Evolutionary conservation across 2,329 filamentous ascomycete genomes (phyloP).

Genomic region (Lasiodiplodia citricola): DNA sequence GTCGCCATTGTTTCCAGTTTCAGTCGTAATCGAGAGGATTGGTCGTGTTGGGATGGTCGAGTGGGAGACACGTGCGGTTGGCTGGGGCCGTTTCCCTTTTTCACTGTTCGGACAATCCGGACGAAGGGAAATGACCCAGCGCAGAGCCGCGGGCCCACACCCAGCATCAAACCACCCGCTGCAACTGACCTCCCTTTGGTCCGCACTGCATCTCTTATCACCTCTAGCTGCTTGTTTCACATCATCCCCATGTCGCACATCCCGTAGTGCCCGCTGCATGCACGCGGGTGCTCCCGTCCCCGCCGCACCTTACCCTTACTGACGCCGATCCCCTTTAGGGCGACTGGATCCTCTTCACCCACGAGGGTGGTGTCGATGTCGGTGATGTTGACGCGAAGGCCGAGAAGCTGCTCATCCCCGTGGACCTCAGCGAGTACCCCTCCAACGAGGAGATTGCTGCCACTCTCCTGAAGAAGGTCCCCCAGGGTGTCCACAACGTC

Average conservation of each 20-base stretch:
- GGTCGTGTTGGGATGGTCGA: constrained; percentile 3
- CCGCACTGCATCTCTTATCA: constrained; percentile 27
- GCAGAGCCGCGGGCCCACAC: constrained; percentile 26
- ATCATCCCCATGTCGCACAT: constrained; percentile 23
- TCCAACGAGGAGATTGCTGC: constrained; percentile 93
- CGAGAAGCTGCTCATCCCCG: constrained; percentile 96
- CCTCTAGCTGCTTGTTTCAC: constrained; percentile 12
- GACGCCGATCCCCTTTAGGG: constrained; percentile 64
- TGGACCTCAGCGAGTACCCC: constrained; percentile 92
- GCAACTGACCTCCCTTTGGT: constrained; percentile 22
- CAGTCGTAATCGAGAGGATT: constrained; percentile 6
- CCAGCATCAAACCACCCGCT: constrained; percentile 23
- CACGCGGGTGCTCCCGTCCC: constrained; percentile 19
- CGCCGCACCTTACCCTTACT: constrained; percentile 9
- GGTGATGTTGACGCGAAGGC: constrained; percentile 99
- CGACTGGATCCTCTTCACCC: constrained; percentile 99
- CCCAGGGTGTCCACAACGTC: constrained; percentile 94
- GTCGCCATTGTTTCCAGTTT: constrained; percentile 48
- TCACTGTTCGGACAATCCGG: constrained; percentile 38
- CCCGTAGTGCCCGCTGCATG: constrained; percentile 22
- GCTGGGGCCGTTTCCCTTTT: constrained; percentile 38
- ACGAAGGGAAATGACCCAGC: constrained; percentile 43
- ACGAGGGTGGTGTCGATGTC: constrained; percentile 99
- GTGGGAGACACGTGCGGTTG: constrained; percentile 4
- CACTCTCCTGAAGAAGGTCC: constrained; percentile 88